Conservation (phyloP, 495 filamentous ascomycete genomes). For the Sporormia fimetaria region DNA sequence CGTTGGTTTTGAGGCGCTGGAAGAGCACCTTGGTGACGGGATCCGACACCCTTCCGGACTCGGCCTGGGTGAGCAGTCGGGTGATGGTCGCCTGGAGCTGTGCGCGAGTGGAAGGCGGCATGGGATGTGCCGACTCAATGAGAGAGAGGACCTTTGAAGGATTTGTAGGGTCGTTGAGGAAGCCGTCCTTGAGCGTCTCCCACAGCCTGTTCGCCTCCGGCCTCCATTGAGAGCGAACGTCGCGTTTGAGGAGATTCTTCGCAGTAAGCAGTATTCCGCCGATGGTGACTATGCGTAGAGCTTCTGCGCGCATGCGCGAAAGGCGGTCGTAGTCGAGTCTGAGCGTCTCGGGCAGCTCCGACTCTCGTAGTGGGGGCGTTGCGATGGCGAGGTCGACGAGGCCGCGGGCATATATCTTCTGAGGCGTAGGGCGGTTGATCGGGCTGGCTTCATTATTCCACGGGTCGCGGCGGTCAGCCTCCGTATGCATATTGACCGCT, state of each 20-base stretch:
- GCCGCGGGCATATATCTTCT: slow-evolving; percentile 72
- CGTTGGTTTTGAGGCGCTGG: slow-evolving; percentile 59
- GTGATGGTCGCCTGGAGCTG: slow-evolving; percentile 46
- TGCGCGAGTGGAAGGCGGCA: slow-evolving; percentile 54
- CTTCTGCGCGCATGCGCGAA: slow-evolving; percentile 50
- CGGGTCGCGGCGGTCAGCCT: slow-evolving; percentile 61
- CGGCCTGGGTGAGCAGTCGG: slow-evolving; percentile 44
- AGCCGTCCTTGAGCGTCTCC: slow-evolving; percentile 32
- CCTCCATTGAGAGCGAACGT: slow-evolving; percentile 83
- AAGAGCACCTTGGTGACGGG: slow-evolving; percentile 74
- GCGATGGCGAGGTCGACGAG: slow-evolving; percentile 54
- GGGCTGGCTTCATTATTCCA: slow-evolving; percentile 32
- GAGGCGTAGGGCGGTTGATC: slow-evolving; percentile 43
- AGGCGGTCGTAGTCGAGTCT: slow-evolving; percentile 66
- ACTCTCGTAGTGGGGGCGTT: slow-evolving; percentile 42
- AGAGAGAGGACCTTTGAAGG: slow-evolving; percentile 50
- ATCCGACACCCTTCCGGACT: slow-evolving; percentile 45
- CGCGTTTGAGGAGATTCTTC: slow-evolving; percentile 90
- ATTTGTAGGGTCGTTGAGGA: slow-evolving; percentile 35
- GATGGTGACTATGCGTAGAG: slow-evolving; percentile 65
- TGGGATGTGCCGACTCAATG: slow-evolving; percentile 66
- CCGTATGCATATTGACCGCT: slow-evolving; percentile 54
- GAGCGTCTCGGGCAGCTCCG: slow-evolving; percentile 72
- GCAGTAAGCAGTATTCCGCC: slow-evolving; percentile 77
- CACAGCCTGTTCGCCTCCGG: slow-evolving; percentile 66